Conservation (phyloP, 164 flowering plant species). For the Liquidambar formosana region DNA sequence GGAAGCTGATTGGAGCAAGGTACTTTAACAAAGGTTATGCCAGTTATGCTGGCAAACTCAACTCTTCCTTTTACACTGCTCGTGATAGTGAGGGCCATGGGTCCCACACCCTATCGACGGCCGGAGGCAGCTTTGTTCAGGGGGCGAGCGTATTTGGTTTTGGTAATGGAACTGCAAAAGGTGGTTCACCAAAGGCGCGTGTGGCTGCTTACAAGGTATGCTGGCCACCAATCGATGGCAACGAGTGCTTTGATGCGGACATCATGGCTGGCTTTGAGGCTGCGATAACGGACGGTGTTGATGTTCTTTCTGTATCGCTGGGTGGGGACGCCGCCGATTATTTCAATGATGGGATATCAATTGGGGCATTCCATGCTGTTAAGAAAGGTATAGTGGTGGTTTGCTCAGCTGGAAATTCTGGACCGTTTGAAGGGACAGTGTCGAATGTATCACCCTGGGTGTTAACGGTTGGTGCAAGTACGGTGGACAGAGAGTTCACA, state of each 20-base stretch:
- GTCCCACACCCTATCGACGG: constrained; percentile 76
- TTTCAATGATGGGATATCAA: constrained; percentile 41
- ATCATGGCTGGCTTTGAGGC: constrained; percentile 55
- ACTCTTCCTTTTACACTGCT: constrained; percentile 22
- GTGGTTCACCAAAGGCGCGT: constrained; percentile 26
- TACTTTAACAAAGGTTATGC: constrained; percentile 59
- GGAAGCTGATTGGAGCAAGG: constrained; percentile 80
- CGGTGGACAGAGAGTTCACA: constrained; percentile 54
- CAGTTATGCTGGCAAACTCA: constrained; percentile 19
- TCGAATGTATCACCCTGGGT: constrained; percentile 67
- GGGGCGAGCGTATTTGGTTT: constrained; percentile 41
- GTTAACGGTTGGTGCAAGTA: constrained; percentile 69
- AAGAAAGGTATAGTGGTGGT: constrained; percentile 57
- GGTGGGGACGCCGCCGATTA: constrained; percentile 40
- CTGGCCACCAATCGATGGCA: constrained; percentile 11
- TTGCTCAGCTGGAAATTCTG: constrained; percentile 59
- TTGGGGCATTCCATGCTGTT: constrained; percentile 72
- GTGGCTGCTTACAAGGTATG: constrained; percentile 30
- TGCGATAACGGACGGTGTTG: constrained; percentile 60
- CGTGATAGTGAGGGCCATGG: constrained; percentile 74
- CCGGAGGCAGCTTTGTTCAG: constrained; percentile 61
- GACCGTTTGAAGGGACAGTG: constrained; percentile 41
- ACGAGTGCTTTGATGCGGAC: constrained; percentile 30
- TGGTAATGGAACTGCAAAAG: constrained; percentile 26
- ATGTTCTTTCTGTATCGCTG: constrained; percentile 47